Base-by-base conservation (phyloP, 2,329 filamentous ascomycete genomes). In the Verticillium klebahnii region DNA sequence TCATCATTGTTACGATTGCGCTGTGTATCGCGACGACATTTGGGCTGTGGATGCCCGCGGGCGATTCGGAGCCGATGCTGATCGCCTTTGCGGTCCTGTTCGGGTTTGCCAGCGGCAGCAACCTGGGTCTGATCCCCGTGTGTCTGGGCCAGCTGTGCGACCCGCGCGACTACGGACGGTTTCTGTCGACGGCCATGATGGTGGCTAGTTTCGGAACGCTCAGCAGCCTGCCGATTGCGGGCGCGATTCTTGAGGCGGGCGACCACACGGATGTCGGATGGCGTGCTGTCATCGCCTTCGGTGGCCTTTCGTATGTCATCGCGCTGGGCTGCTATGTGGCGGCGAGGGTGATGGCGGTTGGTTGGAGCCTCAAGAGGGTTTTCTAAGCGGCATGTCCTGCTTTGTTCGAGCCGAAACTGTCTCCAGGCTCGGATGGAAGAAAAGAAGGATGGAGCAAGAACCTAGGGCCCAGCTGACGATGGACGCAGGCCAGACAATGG, bases 61-160 rank as follows among this genome's bases (percentile, higher is more conserved):
- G 82, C 0, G 73, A 77, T 39, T 84, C 78, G 1, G 72, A 80
- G n/a, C 72, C 82, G 0, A 71, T 91, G 57, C 78, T 91, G 1
- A 81, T 93, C 60, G 81, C 85, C 1, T 96, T 92, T 68, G 82
- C 85, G 0, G 76, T 92, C 2, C 70, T 91, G 1, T 94, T 96
- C 72, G 92, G 92, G 1, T 92, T 96, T 68, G 88, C 87, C 0
- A 91, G 87, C 60, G 92, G 93, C 4, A 89, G 86, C 65, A 93
- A 93, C 67, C 89, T 96, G 65, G 87, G 86, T 1, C 73, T 96
- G 32, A 88, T 89, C 0, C 92, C 92, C 0, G 91, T 95, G 0
- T 94, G 91, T 67, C 82, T 96, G 1, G 90, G 91, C 1, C 91
- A 94, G 74, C 80, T 95, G 15, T 96, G 91, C 72, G 85, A 88